A percentile compares a stretch with the other conserved stretches of the same genome.
Evolutionary conservation across 2,329 filamentous ascomycete genomes (phyloP).

Genomic region (Thyridium curvatum): DNA sequence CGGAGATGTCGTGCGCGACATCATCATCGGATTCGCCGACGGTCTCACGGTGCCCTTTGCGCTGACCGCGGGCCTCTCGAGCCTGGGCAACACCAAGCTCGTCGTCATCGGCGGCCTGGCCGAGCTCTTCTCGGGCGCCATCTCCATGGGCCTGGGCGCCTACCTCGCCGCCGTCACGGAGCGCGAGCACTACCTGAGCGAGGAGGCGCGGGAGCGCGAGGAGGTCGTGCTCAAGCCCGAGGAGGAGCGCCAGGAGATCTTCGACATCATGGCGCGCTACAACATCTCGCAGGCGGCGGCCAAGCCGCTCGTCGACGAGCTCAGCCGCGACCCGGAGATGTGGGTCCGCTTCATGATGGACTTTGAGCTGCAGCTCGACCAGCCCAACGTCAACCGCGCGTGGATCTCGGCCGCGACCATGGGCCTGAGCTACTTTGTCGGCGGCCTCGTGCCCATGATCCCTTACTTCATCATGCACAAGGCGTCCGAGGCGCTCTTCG

Average conservation of each 20-base stretch:
- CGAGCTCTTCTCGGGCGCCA: constrained; percentile 69
- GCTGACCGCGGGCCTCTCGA: constrained; percentile 65
- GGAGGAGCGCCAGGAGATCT: constrained; percentile 40
- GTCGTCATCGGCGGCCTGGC: constrained; percentile 69
- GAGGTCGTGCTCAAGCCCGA: constrained; percentile 36
- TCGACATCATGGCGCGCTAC: constrained; percentile 38
- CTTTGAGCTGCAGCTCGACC: constrained; percentile 45
- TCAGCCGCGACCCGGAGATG: constrained; percentile 38
- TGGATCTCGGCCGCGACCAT: constrained; percentile 58
- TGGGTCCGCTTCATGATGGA: constrained; percentile 56
- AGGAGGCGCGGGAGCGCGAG: constrained; percentile 36
- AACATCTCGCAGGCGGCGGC: constrained; percentile 35
- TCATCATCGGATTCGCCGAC: constrained; percentile 72
- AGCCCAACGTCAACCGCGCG: constrained; percentile 35
- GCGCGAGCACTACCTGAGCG: constrained; percentile 41
- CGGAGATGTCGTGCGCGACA: constrained; percentile 48
- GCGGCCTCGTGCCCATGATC: constrained; percentile 63
- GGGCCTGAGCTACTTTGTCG: constrained; percentile 62
- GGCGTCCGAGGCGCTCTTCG: constrained; percentile 44
- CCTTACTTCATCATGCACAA: constrained; percentile 57
- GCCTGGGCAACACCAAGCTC: constrained; percentile 56
- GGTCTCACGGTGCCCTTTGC: constrained; percentile 77
- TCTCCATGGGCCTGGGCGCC: constrained; percentile 72
- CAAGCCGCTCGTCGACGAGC: constrained; percentile 39
- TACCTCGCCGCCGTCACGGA: constrained; percentile 62